Evolutionary conservation across 2,329 filamentous ascomycete genomes (phyloP).

Genomic region (Dothideomycetidae sp.): DNA sequence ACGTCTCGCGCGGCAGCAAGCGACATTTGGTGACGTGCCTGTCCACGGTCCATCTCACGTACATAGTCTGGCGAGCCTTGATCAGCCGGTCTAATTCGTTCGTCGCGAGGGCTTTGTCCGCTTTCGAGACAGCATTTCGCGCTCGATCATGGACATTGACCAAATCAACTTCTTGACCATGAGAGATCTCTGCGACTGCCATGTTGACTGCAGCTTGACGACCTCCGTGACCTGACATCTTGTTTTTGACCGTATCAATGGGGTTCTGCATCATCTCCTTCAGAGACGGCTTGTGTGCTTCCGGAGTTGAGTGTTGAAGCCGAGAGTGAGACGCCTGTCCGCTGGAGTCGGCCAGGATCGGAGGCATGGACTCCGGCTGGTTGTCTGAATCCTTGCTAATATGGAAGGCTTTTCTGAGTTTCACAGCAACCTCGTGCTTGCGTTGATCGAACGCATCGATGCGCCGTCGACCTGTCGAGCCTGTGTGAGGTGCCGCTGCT

Average conservation of each 20-base stretch:
- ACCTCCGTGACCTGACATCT: conserved; percentile 16
- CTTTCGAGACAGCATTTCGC: conserved; percentile 12
- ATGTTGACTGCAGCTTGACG: conserved; percentile 20
- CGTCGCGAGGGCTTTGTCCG: too few relatives aligned
- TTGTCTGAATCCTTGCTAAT: too few relatives aligned
- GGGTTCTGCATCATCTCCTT: conserved; percentile 19
- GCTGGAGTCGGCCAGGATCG: not conserved
- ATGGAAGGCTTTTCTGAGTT: too few relatives aligned
- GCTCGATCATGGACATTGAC: conserved; percentile 21
- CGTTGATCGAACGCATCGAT: too few relatives aligned
- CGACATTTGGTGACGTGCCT: too few relatives aligned
- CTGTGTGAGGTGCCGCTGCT: too few relatives aligned
- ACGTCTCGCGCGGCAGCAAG: too few relatives aligned
- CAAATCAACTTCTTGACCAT: conserved; percentile 25
- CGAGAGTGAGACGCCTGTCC: not conserved
- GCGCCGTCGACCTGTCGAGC: too few relatives aligned
- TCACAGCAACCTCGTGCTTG: too few relatives aligned
- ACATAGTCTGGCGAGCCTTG: too few relatives aligned
- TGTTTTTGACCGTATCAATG: conserved; percentile 17
- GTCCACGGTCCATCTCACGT: too few relatives aligned
- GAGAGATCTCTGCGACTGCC: conserved; percentile 31
- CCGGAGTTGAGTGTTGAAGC: not conserved
- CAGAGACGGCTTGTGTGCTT: conserved; percentile 15
- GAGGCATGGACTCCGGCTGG: not conserved
- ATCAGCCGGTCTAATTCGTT: too few relatives aligned